phyloP scores from a whole-genome alignment of 2,329 filamentous ascomycete species.

The Diaporthe velutina region DNA sequence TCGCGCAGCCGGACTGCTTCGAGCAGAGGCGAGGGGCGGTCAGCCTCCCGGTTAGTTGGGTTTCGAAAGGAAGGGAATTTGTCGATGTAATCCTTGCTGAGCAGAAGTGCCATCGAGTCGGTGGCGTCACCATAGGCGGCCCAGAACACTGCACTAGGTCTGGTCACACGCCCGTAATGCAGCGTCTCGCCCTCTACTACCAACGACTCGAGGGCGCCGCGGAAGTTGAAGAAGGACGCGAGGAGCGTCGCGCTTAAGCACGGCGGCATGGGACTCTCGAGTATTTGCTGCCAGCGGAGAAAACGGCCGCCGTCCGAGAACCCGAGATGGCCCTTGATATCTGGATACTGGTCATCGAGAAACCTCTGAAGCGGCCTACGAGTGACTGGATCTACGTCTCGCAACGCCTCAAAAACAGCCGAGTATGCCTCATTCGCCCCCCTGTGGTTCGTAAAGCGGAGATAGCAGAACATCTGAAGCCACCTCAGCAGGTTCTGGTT shows the following conservation, averaged over 20 bases:
- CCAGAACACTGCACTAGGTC: not conserved
- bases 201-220: not conserved
- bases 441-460: not conserved
- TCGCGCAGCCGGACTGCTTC: not conserved
- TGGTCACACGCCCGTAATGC: not conserved
- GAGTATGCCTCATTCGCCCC: not conserved
- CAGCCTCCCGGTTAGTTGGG: not conserved
- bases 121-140: not conserved
- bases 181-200: not conserved
- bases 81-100: not conserved
- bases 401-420: not conserved
- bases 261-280: not conserved
- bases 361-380: not conserved
- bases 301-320: slow-evolving; percentile 2
- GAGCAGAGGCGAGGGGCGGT: not conserved
- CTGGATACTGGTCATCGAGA: not conserved
- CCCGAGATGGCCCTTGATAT: not conserved
- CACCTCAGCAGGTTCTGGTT: not conserved
- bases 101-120: not conserved
- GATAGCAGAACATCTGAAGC: slow-evolving; percentile 10
- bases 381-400: not conserved
- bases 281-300: slow-evolving; percentile 3
- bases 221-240: slow-evolving; percentile 9
- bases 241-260: not conserved
- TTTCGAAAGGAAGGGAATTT: not conserved